Evolutionary conservation across 202 grass and related monocot genomes (phyloP), one percentile per base, ranked within the genome.

Genomic region (Schoenoplectus triqueter): DNA sequence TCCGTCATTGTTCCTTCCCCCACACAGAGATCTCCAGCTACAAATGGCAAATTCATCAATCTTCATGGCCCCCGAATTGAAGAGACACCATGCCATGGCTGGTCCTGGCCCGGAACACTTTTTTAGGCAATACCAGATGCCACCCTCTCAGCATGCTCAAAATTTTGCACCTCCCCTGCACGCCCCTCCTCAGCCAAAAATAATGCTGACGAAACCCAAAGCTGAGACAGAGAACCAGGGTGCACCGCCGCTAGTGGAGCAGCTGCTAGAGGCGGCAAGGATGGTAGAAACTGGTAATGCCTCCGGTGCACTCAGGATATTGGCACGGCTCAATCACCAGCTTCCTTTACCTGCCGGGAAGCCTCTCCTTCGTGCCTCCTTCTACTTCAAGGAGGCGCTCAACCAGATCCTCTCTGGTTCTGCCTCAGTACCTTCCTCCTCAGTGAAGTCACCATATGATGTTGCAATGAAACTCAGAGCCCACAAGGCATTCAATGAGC

Each of bases 301-400:
- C 71, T 86, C 87, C 86, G 89, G 90, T 82, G 92, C 94, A 87
- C 92, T 84, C 50, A 90, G 90, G 92, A 97, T 97, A 97, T 97
- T 97, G 94, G 90, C 94, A 92, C 94, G 94, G 94, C 94, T 97
- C 94, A 97, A 97, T 97, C 92, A 97, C 92, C 83, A 87, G 91
- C 90, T 88, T 92, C 76, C 90, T 80, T 85, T 86, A 39, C 48
- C 85, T 69, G 82, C 89, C 89, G 94, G 94, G 87, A 92, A 82
- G 92, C 92, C 94, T 73, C 80, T 92, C 18, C 83, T 97, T 41
- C 94, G 94, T 82, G 91, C 94, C 0, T 90, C 92, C 88, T 97
- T 94, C 85, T 94, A 97, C 88, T 97, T 92, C 90, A 97, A 94
- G 87, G 92, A 97, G 92, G 92, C 92, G 15, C 14, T 97, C 73